Percentiles rank a stretch among this genome's conserved stretches.
Conservation (phyloP, 2,329 filamentous ascomycete species). For the Myriosclerotinia scirpicola region DNA sequence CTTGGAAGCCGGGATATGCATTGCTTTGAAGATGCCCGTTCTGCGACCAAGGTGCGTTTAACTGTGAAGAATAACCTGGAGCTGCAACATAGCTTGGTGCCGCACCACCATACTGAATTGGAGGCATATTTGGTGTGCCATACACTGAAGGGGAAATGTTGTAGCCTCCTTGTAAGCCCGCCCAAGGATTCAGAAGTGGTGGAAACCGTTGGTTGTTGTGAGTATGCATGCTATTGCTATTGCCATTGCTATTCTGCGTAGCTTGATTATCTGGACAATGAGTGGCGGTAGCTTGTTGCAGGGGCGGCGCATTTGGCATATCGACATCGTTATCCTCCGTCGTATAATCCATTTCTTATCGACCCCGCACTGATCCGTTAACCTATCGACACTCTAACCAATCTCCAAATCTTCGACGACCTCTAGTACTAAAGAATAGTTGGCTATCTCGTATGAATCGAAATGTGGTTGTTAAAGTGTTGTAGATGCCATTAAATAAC, state of each 20-base stretch:
- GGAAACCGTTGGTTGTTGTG: not conserved
- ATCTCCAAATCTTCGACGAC: not conserved
- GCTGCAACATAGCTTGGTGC: not conserved
- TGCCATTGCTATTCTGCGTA: not conserved
- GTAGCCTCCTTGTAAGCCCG: not conserved
- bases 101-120: not conserved
- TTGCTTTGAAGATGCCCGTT: not conserved
- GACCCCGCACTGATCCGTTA: conserved; percentile 20
- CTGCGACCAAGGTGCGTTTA: conserved; percentile 5
- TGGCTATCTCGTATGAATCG: not conserved
- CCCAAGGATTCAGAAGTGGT: not conserved
- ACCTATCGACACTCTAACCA: not conserved
- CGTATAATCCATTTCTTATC: conserved; percentile 19
- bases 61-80: not conserved
- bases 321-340: conserved; percentile 16
- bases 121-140: not conserved
- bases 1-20: not conserved
- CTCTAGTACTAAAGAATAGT: not conserved
- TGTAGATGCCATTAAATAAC: not conserved
- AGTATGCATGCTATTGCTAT: not conserved
- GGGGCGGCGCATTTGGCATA: conserved; percentile 6
- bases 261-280: conserved; percentile 13
- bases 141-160: not conserved
- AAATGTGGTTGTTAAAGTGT: not conserved
- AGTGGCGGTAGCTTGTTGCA: not conserved